Base-by-base conservation (phyloP, 2,329 filamentous ascomycete genomes). In the Cladophialophora exuberans region DNA sequence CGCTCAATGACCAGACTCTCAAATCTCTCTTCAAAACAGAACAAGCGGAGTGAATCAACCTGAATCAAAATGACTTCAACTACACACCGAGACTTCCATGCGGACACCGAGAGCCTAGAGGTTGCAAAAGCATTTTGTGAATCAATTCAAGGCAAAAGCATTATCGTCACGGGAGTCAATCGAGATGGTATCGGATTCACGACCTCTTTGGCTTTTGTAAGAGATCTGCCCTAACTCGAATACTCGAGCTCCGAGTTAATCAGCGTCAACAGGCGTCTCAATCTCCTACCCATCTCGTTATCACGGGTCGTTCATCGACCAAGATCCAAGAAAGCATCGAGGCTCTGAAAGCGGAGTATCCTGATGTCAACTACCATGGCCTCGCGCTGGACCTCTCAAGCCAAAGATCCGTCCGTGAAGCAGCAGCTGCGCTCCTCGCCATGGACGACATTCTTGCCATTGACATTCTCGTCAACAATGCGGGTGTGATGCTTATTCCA, bases 381-480 rank as follows among this genome's bases (percentile, higher is more conserved):
- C 51, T 74, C 3, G 38, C 67, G 33, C 38, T 76, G 3, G 71
- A 76, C 52, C 61, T 75, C 13, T 61, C 61, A 7, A 73, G 66
- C 1, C 62, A 68, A 20, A 43, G 51, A 1, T 64, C 61, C 7
- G 64, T 73, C 1, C 68, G 69, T 0, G 54, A 64, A 15, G 69
- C 72, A 1, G 70, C 70, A 1, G 54, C 54, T 1, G 52, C 65
- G 43, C 62, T 76, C 36, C 64, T 67, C 28, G 30, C 42, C 13
- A 35, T 47, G 4, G 46, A 44, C 7, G 68, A 64, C 22, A 41
- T 53, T 7, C 62, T 64, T 13, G 53, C 58, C 0, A 69, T 78
- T 35, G 71, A 75, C 57, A 65, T 77, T 2, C 59, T 76, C 2
- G 68, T 77, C 52, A 73, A 76, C 62, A 77, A 73, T 55, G 73